phyloP scores from a whole-genome alignment of 768 basidiomycete species.

The Mycena pura region DNA sequence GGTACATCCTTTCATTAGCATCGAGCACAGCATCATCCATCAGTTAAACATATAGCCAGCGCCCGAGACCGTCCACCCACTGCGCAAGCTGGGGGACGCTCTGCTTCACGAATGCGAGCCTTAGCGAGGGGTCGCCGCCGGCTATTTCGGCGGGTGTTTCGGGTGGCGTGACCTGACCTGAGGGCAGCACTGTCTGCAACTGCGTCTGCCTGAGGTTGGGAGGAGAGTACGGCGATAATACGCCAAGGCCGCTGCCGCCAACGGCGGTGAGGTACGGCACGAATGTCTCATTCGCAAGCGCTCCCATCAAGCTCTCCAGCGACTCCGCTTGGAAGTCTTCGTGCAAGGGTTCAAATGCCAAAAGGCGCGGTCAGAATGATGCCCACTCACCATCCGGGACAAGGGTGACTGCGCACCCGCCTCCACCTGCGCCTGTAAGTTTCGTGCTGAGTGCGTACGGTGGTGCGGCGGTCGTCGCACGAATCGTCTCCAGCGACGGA shows the following conservation, averaged over 20 bases:
- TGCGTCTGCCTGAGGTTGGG: constrained; percentile 40
- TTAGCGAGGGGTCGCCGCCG: constrained; percentile 41
- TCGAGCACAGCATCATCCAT: neutral
- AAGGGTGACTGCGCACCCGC: constrained; percentile 96
- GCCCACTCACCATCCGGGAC: constrained; percentile 85
- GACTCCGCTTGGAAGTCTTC: constrained; percentile 72
- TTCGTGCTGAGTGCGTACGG: constrained; percentile 87
- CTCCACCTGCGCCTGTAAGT: constrained; percentile 96
- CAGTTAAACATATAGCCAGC: constrained; percentile 68
- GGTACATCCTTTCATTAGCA: too few relatives aligned
- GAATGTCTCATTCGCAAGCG: constrained; percentile 70
- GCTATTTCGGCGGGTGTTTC: constrained; percentile 49
- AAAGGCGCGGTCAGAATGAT: neutral
- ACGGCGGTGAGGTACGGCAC: constrained; percentile 90
- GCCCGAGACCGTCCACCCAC: constrained; percentile 62
- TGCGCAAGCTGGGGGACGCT: constrained; percentile 49
- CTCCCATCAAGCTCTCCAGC: constrained; percentile 63
- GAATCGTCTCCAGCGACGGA: constrained; percentile 82
- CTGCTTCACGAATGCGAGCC: constrained; percentile 52
- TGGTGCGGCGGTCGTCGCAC: constrained; percentile 64
- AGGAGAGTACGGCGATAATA: constrained; percentile 68
- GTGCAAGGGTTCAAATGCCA: too few relatives aligned
- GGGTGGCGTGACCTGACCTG: constrained; percentile 57
- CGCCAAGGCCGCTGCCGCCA: constrained; percentile 91
- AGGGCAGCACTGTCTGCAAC: constrained; percentile 26